phyloP scores from a whole-genome alignment of 441 rosid genomes.

The Eutrema salsugineum region DNA sequence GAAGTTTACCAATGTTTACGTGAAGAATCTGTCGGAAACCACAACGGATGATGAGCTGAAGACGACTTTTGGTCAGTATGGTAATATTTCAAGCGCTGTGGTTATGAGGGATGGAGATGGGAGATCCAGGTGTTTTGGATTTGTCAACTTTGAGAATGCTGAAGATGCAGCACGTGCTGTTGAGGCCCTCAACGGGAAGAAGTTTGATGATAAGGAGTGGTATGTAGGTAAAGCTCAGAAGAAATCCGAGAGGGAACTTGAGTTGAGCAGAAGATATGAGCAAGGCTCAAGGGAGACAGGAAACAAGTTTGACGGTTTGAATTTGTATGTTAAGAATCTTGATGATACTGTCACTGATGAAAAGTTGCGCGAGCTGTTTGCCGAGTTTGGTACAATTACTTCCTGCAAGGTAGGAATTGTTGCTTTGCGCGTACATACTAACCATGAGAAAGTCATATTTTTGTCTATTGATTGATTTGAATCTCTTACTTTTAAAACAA shows the following conservation, averaged over 20 bases:
- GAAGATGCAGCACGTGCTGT: conserved; percentile 55
- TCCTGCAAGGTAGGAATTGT: conserved; percentile 49
- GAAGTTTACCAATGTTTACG: conserved; percentile 46
- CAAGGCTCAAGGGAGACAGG: conserved; percentile 42
- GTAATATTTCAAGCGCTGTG: conserved; percentile 47
- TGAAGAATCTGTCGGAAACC: conserved; percentile 44
- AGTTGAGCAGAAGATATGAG: conserved; percentile 47
- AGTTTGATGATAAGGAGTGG: conserved; percentile 57
- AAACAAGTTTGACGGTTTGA: conserved; percentile 41
- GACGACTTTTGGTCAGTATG: conserved; percentile 45
- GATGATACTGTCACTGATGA: conserved; percentile 52
- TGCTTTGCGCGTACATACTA: background rate
- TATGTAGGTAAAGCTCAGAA: conserved; percentile 58
- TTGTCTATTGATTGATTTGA: background rate
- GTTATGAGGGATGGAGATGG: conserved; percentile 57
- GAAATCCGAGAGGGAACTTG: conserved; percentile 52
- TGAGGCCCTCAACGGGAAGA: conserved; percentile 48
- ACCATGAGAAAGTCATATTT: background rate
- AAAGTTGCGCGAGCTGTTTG: conserved; percentile 44
- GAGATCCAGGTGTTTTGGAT: conserved; percentile 52
- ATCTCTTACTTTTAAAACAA: background rate
- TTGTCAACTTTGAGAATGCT: conserved; percentile 51
- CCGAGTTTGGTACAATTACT: conserved; percentile 46
- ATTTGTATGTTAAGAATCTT: conserved; percentile 51
- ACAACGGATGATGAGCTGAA: conserved; percentile 42